Evolutionary conservation across 2,329 filamentous ascomycete species (phyloP).

Genomic region (Aspergillus sp.): DNA sequence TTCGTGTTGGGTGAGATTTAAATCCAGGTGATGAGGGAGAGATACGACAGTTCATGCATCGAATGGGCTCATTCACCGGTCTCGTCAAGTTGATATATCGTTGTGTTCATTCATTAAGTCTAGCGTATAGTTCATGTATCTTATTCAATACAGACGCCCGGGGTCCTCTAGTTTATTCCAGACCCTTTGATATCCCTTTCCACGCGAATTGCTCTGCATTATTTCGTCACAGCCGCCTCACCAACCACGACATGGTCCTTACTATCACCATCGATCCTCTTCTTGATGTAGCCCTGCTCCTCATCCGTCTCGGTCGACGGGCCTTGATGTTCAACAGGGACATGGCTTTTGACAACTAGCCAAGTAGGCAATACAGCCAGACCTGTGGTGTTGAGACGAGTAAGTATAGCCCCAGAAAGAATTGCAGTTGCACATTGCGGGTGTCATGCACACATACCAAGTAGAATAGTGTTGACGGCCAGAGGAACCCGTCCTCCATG

Average conservation of each 20-base stretch:
- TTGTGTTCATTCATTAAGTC: no score
- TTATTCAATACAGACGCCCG: no score
- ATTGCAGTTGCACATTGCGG: not conserved
- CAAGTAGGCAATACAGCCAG: not conserved
- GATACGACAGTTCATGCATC: not conserved
- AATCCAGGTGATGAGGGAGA: not conserved
- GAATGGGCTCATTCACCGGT: not conserved
- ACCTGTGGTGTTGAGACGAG: not conserved
- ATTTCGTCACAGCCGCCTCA: no score
- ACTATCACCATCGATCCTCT: no score
- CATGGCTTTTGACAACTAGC: not conserved
- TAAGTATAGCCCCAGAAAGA: not conserved
- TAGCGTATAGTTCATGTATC: no score
- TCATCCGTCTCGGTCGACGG: not conserved
- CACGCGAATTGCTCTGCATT: no score
- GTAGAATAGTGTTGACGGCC: slow-evolving; percentile 38
- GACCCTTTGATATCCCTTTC: no score
- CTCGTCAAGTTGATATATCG: no score
- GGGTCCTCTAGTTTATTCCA: no score
- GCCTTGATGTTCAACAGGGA: not conserved
- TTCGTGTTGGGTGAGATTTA: slow-evolving; percentile 3
- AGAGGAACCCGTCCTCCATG: slow-evolving; percentile 43
- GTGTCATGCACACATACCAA: slow-evolving; percentile 21
- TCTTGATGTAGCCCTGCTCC: not conserved
- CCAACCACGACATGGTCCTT: not conserved